Evolutionary conservation across 495 filamentous ascomycete genomes (phyloP).

Genomic region (Margaritispora aquatica): DNA sequence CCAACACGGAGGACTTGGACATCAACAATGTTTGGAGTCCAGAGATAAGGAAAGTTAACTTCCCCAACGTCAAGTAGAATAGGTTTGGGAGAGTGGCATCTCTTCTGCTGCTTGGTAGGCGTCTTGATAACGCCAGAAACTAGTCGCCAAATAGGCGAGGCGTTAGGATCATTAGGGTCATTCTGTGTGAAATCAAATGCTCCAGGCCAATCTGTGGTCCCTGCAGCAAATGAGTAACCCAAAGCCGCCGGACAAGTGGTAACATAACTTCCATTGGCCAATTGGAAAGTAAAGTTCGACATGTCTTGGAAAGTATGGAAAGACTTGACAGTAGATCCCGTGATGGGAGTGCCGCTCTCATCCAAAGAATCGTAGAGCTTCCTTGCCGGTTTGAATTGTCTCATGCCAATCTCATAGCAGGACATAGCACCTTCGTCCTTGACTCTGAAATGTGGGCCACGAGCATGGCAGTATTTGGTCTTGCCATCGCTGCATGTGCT

Average conservation of each 20-base stretch:
- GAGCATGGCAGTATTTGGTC: constrained; percentile 73
- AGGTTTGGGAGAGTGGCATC: constrained; percentile 79
- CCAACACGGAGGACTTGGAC: constrained; percentile 85
- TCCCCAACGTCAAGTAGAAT: constrained; percentile 89
- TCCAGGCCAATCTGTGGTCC: constrained; percentile 90
- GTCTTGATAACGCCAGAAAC: constrained; percentile 67
- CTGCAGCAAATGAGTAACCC: constrained; percentile 90
- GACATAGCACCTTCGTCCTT: constrained; percentile 70
- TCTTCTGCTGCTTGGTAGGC: constrained; percentile 63
- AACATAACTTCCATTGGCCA: constrained; percentile 67
- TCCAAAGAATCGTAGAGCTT: constrained; percentile 54
- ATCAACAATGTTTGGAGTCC: constrained; percentile 92
- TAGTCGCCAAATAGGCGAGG: constrained; percentile 77
- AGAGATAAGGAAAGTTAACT: constrained; percentile 71
- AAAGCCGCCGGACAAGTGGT: constrained; percentile 86
- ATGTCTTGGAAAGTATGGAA: constrained; percentile 75
- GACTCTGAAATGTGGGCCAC: constrained; percentile 72
- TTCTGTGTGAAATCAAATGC: constrained; percentile 94
- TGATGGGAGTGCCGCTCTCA: constrained; percentile 39
- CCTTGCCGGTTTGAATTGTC: constrained; percentile 65
- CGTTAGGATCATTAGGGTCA: constrained; percentile 60
- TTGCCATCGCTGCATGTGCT: constrained; percentile 71
- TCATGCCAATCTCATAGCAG: constrained; percentile 71
- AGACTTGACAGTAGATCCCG: constrained; percentile 58
- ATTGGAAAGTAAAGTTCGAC: constrained; percentile 63